phyloP scores from a whole-genome alignment of 108 stramenopile genomes.

The Cyclotella sp. region DNA sequence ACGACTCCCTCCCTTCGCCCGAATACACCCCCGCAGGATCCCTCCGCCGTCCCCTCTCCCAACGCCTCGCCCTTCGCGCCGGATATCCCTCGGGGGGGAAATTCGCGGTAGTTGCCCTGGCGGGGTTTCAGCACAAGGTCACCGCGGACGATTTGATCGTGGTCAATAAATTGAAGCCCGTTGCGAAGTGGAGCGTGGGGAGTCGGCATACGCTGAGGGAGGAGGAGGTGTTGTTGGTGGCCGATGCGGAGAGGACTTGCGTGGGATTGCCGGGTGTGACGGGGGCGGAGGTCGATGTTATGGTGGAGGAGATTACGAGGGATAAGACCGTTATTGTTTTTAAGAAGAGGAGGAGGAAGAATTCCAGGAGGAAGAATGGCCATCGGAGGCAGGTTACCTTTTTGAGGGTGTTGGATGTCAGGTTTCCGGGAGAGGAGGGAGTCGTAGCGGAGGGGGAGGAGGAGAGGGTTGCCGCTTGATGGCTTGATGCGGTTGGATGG shows the following conservation, averaged over 20 bases:
- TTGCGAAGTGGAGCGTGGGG: constrained; percentile 68
- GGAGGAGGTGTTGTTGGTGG: constrained; percentile 72
- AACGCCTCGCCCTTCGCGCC: constrained; percentile 62
- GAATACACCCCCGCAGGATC: constrained; percentile 70
- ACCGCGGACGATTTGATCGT: constrained; percentile 83
- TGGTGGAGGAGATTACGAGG: constrained; percentile 91
- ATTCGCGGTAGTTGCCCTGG: constrained; percentile 78
- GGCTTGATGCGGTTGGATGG: not conserved
- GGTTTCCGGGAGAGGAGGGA: constrained; percentile 61
- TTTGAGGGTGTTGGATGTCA: constrained; percentile 84
- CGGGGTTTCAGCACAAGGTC: constrained; percentile 88
- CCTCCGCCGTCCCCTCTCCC: constrained; percentile 60
- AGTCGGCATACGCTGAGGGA: constrained; percentile 70
- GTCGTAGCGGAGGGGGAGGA: constrained; percentile 6
- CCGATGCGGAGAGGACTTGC: constrained; percentile 67
- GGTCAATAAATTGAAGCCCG: constrained; percentile 77
- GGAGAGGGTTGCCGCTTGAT: constrained; percentile 33
- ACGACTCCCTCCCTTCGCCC: too few relatives aligned
- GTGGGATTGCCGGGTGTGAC: constrained; percentile 83
- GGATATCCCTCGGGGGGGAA: constrained; percentile 81
- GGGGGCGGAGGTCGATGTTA: constrained; percentile 81
- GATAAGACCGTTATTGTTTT: constrained; percentile 89
- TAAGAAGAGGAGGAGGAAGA: constrained; percentile 91
- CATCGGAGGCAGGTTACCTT: constrained; percentile 83
- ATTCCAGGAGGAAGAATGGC: constrained; percentile 87